phyloP scores from a whole-genome alignment of 2,329 filamentous ascomycete species.

The Fusarium agapanthi region DNA sequence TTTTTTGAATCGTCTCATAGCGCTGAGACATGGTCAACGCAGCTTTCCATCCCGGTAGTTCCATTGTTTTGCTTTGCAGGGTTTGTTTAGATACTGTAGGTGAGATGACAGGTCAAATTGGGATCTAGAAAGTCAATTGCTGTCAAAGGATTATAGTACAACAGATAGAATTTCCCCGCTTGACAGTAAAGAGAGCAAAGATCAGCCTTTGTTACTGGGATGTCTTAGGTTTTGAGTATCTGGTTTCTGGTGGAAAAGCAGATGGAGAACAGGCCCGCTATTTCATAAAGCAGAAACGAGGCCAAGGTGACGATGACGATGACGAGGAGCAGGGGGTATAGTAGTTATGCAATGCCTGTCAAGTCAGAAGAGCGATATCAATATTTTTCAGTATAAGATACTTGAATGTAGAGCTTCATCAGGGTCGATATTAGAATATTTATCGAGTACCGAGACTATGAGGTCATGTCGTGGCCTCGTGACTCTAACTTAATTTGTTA shows the following conservation, averaged over 20 bases:
- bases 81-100: background rate
- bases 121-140: constrained; percentile 4
- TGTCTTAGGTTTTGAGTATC: constrained; percentile 14
- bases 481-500: constrained; percentile 14
- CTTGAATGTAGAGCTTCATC: background rate
- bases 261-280: constrained; percentile 15
- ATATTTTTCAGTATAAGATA: background rate
- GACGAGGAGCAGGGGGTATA: background rate
- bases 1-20: constrained; percentile 68
- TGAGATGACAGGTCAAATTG: constrained; percentile 13
- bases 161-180: constrained; percentile 7
- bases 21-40: constrained; percentile 66
- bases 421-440: background rate
- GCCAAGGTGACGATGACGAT: background rate
- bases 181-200: background rate
- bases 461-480: constrained; percentile 38
- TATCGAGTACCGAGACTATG: constrained; percentile 21
- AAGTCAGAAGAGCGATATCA: background rate
- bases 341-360: background rate
- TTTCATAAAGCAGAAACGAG: constrained; percentile 36
- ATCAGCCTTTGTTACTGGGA: constrained; percentile 16
- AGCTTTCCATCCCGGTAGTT: constrained; percentile 56
- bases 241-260: constrained; percentile 1
- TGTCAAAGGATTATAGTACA: background rate
- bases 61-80: constrained; percentile 7